These are phyloP conservation scores for Firmiana major DNA, from an alignment of 345 rosid species.

Conservation along the genomic window DNA sequence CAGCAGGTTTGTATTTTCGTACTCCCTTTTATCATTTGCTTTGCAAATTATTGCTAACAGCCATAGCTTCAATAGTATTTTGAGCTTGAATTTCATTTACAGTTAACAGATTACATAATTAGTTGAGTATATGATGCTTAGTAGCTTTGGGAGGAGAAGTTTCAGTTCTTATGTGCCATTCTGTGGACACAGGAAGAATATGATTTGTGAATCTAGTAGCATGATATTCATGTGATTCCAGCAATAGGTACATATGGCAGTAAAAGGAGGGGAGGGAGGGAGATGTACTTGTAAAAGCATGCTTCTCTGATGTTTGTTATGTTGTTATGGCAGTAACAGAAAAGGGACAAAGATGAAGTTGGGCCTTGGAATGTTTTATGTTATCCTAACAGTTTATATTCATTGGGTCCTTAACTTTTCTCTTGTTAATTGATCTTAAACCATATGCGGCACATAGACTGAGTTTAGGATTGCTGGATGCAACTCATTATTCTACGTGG, in stretches of 20 bases:
- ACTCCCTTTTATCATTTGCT: neutral
- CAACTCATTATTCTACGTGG: neutral
- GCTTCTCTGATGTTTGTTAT: neutral
- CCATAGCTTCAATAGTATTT: neutral
- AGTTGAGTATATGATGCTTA: neutral
- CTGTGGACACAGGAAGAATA: neutral
- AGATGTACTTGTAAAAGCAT: neutral
- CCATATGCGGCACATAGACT: neutral
- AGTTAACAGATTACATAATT: neutral
- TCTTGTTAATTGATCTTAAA: neutral
- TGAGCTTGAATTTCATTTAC: neutral
- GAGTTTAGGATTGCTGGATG: neutral
- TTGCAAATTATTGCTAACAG: neutral
- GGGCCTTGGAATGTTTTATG: neutral
- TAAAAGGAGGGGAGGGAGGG: neutral
- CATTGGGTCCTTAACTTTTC: neutral
- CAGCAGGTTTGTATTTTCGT: constrained; percentile 53
- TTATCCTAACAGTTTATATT: neutral
- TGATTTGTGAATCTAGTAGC: neutral
- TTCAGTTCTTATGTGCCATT: neutral
- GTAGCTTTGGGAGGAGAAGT: neutral
- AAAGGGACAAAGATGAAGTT: neutral
- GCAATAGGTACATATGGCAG: neutral
- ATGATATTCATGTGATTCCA: neutral
- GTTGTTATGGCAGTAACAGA: neutral